Evolutionary conservation across 129 eudicot genomes (phyloP).

Genomic region (Calendula officinalis): DNA sequence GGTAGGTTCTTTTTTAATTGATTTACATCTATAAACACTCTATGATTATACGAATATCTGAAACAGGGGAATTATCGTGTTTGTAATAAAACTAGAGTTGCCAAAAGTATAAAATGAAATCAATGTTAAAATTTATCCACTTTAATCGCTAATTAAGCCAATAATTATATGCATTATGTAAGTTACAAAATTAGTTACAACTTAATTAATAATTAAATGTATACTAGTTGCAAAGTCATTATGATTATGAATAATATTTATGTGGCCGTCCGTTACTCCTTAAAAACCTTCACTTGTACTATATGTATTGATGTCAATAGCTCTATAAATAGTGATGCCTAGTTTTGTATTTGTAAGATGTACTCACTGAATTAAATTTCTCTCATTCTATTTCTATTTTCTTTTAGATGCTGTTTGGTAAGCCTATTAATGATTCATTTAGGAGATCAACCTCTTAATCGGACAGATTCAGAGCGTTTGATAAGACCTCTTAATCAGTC

Average conservation of each 20-base stretch:
- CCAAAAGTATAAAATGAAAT: not conserved
- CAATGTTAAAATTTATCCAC: not conserved
- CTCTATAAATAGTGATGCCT: too few relatives aligned
- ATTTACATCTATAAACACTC: slow-evolving; percentile 12
- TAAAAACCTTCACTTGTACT: too few relatives aligned
- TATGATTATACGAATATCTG: not conserved
- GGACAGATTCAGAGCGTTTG: too few relatives aligned
- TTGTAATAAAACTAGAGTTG: not conserved
- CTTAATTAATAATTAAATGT: slow-evolving; percentile 1
- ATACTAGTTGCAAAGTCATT: not conserved
- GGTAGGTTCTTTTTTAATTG: not conserved
- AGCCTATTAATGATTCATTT: too few relatives aligned
- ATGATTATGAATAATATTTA: not conserved
- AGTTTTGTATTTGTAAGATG: too few relatives aligned
- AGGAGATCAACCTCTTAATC: too few relatives aligned
- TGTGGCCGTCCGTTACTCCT: too few relatives aligned
- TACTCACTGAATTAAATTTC: too few relatives aligned
- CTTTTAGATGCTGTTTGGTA: too few relatives aligned
- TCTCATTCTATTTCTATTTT: too few relatives aligned
- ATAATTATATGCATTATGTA: not conserved
- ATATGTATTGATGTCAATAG: too few relatives aligned
- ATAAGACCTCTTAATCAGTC: too few relatives aligned
- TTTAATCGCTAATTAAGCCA: slow-evolving; percentile 23
- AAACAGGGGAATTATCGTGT: not conserved
- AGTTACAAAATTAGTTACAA: slow-evolving; percentile 13